Evolutionary conservation across 2,329 filamentous ascomycete genomes (phyloP), one percentile per base, ranked within the genome.

Genomic region (Ophiocordyceps camponoti-leonardi): DNA sequence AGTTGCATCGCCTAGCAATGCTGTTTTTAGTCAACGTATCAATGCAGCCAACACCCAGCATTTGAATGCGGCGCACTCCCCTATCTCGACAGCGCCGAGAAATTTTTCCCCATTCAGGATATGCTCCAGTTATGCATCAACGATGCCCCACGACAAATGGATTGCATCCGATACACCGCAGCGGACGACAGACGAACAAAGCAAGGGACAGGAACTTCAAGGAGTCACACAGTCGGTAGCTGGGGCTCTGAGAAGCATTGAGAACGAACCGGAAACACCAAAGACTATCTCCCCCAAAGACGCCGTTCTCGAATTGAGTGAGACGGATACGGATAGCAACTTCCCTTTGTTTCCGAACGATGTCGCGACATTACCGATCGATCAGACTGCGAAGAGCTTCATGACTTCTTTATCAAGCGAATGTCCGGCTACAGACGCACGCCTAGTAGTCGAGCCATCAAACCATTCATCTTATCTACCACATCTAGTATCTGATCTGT

Each of bases 271-370:
- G 1, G 61, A 69, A 6, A 72, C 71, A 0, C 72, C 81, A n/a
- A 85, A 86, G 62, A 94, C 90, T 0, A 94, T 98, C 42, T 96
- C 90, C 1, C 92, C 90, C 22, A 93, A 94, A 64, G 90, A 96
- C 56, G 85, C 88, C 1, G 65, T 94, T 48, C 66, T 95, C 44
- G 88, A 95, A 49, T 94, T 88, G 58, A 76, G 81, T 49, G 86
- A 92, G 37, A 63, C 69, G 0, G 83, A 88, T 3, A 79, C 81
- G 18, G 81, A 82, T 43, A 65, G 74, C 5, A 77, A 77, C 48
- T 77, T 83, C 54, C 79, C 85, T 13, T 66, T 94, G 19, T 94
- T 94, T 57, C 75, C 83, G 4, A 69, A 75, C 2, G 68, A 74
- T 46, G 68, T 75, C 40, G 59, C 68, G 42, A 65, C 56, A 6